These are phyloP conservation scores for Neonectria punicea DNA, from an alignment of 2,329 filamentous ascomycete genomes.

Conservation along the genomic window DNA sequence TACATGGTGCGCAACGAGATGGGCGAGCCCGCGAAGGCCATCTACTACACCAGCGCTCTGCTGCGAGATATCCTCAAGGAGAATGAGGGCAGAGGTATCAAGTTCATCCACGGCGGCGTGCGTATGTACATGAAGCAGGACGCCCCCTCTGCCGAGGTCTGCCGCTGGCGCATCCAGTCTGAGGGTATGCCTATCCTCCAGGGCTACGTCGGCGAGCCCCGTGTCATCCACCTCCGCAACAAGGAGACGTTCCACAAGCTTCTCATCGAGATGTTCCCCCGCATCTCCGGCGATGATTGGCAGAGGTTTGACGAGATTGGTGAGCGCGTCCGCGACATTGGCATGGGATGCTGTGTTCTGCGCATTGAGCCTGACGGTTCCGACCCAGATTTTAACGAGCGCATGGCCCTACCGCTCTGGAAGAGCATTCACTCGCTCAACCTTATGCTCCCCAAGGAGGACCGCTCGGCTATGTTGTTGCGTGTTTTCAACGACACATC, in stretches of 20 bases:
- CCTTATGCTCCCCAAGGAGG: conserved; percentile 98
- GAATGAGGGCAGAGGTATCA: conserved; percentile 92
- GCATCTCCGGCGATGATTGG: conserved; percentile 80
- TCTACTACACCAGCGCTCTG: conserved; percentile 93
- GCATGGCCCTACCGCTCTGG: conserved; percentile 93
- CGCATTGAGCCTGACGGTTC: conserved; percentile 79
- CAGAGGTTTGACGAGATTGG: conserved; percentile 87
- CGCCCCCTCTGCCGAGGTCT: conserved; percentile 85
- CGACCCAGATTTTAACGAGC: conserved; percentile 72
- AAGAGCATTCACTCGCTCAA: conserved; percentile 92
- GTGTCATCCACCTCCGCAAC: conserved; percentile 79
- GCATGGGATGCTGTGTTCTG: conserved; percentile 92
- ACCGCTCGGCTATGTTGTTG: conserved; percentile 90
- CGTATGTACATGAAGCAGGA: conserved; percentile 99
- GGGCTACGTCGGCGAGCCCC: conserved; percentile 83
- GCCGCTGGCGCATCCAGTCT: conserved; percentile 93
- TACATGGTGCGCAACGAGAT: conserved; percentile 96
- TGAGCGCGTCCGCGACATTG: conserved; percentile 79
- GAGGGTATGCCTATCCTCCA: conserved; percentile 93
- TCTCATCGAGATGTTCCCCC: conserved; percentile 96
- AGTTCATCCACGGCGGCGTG: conserved; percentile 95
- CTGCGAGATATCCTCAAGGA: conserved; percentile 85
- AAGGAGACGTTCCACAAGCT: conserved; percentile 84
- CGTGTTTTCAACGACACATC: conserved; percentile 91
- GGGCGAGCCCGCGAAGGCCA: conserved; percentile 89